Evolutionary conservation across 768 basidiomycete genomes (phyloP), one percentile per base, ranked within the genome.

Genomic region (Termitomyces sp.): DNA sequence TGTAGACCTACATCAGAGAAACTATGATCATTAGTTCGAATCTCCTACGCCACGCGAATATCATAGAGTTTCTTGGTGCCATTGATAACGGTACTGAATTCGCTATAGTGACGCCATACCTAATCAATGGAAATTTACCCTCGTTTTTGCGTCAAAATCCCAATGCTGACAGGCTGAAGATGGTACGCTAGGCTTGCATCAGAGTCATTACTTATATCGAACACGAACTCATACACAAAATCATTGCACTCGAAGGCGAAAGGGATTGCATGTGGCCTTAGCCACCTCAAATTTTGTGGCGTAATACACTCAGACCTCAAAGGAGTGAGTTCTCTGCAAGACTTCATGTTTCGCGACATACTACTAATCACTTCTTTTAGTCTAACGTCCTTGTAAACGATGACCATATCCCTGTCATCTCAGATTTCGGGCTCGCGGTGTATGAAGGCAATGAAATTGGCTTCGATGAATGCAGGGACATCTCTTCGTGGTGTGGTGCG

Each of bases 291-390:
- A 27, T 27, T 18, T n/a, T 50, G 52, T 49, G 47, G 52, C 1
- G 29, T 57, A 1, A 40, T 53, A 7, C 56, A 57, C 16, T 52
- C 52, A 1, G 56, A 57, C 25, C 23, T 57, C 10, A 57, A 57
- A 50, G 52, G 46, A 40, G 56, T 57, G n/a, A 39, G 56, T 25
- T 41, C 29, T 5, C 2, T 7, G 6, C 18, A 35, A 20, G 9
- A 11, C 3, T 32, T 11, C 20, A n/a, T n/a, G n/a, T 18, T 9
- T 32, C 25, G 11, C 13, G 11, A 22, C 43, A 23, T 2, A 15
- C 9, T 3, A 9, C 31, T n/a, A n/a, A n/a, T 29, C 20, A 45
- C 7, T n/a, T 33, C 11, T 35, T 1, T 7, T n/a, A 57, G 56
- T 7, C 25, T 5, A 57, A 57, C 42, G 46, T 57, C 10, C 47